These are phyloP conservation scores for Alternaria gaisen DNA, from an alignment of 2,329 filamentous ascomycete genomes.

Conservation along the genomic window DNA sequence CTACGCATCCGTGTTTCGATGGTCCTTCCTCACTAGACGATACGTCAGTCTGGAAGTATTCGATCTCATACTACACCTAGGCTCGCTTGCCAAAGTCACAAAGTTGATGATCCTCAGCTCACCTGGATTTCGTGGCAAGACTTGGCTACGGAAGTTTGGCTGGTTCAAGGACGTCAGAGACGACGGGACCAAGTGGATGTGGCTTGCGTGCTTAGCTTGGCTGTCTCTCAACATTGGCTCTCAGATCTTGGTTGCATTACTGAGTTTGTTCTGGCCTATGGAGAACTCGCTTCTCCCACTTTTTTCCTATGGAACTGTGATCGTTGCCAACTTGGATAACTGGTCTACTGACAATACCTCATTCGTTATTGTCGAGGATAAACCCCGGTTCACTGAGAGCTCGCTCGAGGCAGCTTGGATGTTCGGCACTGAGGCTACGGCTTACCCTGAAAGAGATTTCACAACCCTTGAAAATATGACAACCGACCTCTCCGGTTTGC, in stretches of 20 bases:
- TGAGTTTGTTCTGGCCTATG: slow-evolving; percentile 48
- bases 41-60: slow-evolving; percentile 48
- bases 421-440: slow-evolving; percentile 40
- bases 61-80: slow-evolving; percentile 45
- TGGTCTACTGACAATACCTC: slow-evolving; percentile 29
- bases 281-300: slow-evolving; percentile 41
- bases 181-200: slow-evolving; percentile 45
- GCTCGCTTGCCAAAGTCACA: slow-evolving; percentile 42
- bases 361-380: neutral
- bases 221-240: slow-evolving; percentile 45
- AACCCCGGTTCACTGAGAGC: slow-evolving; percentile 19
- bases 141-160: slow-evolving; percentile 32
- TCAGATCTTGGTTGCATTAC: slow-evolving; percentile 45
- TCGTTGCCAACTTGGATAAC: slow-evolving; percentile 33
- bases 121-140: slow-evolving; percentile 38
- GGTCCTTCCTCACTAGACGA: slow-evolving; percentile 44
- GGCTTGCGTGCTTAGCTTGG: slow-evolving; percentile 46
- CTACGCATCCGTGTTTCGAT: slow-evolving; percentile 45
- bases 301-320: slow-evolving; percentile 38
- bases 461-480: slow-evolving; percentile 10
- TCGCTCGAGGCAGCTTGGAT: slow-evolving; percentile 39
- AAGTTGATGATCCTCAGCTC: slow-evolving; percentile 48
- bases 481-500: slow-evolving; percentile 29
- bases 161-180: slow-evolving; percentile 44
- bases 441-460: slow-evolving; percentile 31